A percentile compares a stretch with the other conserved stretches of the same genome.
These are phyloP conservation scores for Gardenia jasminoides DNA, from an alignment of 257 asterid genomes.

Conservation along the genomic window DNA sequence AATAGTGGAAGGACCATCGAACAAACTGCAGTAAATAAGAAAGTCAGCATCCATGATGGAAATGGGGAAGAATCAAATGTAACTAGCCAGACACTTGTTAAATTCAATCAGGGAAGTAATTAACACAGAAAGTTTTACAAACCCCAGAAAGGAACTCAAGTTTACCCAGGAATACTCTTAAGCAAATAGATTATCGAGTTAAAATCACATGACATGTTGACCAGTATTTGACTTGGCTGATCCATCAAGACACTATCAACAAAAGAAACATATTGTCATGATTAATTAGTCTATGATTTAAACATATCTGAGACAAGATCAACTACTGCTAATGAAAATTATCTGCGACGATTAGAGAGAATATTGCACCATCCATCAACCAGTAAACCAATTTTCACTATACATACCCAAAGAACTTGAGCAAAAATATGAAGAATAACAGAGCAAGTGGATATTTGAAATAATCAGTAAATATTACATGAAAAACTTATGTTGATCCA, in stretches of 20 bases:
- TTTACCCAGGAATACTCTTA: too few relatives aligned
- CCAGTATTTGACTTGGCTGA: background rate
- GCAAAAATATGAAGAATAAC: background rate
- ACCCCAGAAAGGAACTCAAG: too few relatives aligned
- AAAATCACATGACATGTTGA: too few relatives aligned
- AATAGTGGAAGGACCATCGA: slow-evolving; percentile 89
- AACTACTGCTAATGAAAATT: background rate
- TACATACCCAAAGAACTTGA: background rate
- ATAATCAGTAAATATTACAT: background rate
- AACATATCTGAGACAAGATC: background rate
- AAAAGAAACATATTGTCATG: too few relatives aligned
- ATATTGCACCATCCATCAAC: background rate
- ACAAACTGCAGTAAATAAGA: slow-evolving; percentile 40
- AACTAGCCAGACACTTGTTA: too few relatives aligned
- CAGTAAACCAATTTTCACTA: background rate
- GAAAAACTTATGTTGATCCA: background rate
- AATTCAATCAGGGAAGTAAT: too few relatives aligned
- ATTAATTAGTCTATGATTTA: background rate
- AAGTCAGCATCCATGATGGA: background rate
- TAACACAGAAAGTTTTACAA: too few relatives aligned
- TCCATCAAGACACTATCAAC: background rate
- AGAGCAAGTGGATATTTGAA: background rate
- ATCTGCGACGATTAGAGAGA: too few relatives aligned
- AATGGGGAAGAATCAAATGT: background rate
- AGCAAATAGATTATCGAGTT: too few relatives aligned